Evolutionary conservation across 2,329 filamentous ascomycete genomes (phyloP), one percentile per base, ranked within the genome.

Genomic region (Lecanicillium sp.): DNA sequence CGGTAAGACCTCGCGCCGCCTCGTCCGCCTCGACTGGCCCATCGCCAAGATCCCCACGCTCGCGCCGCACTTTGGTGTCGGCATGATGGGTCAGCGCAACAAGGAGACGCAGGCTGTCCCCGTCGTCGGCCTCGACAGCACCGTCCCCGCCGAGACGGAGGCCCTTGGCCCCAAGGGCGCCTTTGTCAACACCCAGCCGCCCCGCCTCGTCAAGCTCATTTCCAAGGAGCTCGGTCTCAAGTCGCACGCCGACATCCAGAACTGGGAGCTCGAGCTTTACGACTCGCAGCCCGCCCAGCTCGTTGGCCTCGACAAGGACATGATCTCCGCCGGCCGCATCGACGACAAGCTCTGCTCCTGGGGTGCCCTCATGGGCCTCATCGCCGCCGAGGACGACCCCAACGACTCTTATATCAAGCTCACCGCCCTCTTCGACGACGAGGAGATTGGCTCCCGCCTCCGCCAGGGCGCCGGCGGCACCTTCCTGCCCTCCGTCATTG

Each of bases 341-440:
- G 93, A 98, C 63, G 93, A 98, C 71, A 97, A 96, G 73, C 83
- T 98, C 39, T 97, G 93, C 75, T 94, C 87, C 26, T 97, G 89
- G 83, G 82, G 90, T 7, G 91, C 93, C 7, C 76, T 96, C 44
- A 83, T 90, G 65, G 90, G 82, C 3, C 81, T 98, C 0, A 74
- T 96, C 23, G 81, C 84, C 42, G 81, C 84, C 15, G 71, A 79
- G 11, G 69, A 75, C 32, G 72, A 66, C 55, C 70, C 77, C 1
- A 64, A 71, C 9, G 78, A 84, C 51, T 77, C 83, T n/a, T 78
- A 84, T 46, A 82, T 97, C 67, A 94, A 94, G 68, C 75, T 96
- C 48, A 87, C 93, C 29, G 90, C 86, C n/a, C 83, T 96, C 58
- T 97, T 97, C 61, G 93, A 97, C 62, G 87, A 96, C 60, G 93